Percentiles rank a stretch among this genome's conserved stretches.
These are phyloP conservation scores for Fraxinus americana DNA, from an alignment of 257 asterid species.

Conservation along the genomic window DNA sequence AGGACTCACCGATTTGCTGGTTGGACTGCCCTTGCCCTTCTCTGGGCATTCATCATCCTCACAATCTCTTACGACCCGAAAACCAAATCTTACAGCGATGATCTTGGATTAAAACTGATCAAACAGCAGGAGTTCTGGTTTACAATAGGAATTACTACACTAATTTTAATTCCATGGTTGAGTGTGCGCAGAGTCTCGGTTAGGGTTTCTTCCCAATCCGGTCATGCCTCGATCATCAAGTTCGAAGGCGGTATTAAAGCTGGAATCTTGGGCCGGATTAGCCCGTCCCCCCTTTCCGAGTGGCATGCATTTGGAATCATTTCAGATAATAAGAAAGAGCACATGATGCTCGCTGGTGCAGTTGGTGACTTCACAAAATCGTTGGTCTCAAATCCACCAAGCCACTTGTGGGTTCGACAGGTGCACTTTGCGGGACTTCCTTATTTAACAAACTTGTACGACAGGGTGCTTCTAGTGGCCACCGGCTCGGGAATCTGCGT, in stretches of 20 bases:
- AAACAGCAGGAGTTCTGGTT: slow-evolving; percentile 61
- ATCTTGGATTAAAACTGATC: slow-evolving; percentile 30
- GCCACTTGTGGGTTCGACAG: slow-evolving; percentile 65
- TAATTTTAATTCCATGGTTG: slow-evolving; percentile 63
- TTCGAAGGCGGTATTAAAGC: slow-evolving; percentile 65
- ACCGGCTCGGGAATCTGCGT: slow-evolving; percentile 79
- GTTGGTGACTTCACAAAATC: slow-evolving; percentile 77
- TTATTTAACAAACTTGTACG: slow-evolving; percentile 61
- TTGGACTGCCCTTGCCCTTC: slow-evolving; percentile 53
- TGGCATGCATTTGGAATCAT: slow-evolving; percentile 86
- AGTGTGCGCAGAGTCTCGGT: slow-evolving; percentile 60
- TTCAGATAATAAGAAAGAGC: slow-evolving; percentile 56
- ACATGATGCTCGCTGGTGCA: slow-evolving; percentile 80
- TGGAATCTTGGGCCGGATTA: slow-evolving; percentile 68
- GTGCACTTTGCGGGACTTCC: slow-evolving; percentile 72
- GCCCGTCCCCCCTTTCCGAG: slow-evolving; percentile 74
- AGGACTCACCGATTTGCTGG: slow-evolving; percentile 71
- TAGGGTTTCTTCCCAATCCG: slow-evolving; percentile 57
- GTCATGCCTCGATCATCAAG: slow-evolving; percentile 68
- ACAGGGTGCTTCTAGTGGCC: slow-evolving; percentile 59
- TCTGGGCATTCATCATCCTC: slow-evolving; percentile 58
- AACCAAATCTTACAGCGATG: slow-evolving; percentile 39
- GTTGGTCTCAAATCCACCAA: slow-evolving; percentile 49
- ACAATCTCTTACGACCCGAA: slow-evolving; percentile 51
- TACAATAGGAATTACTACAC: slow-evolving; percentile 37